Percentiles rank a stretch among this genome's conserved stretches.
These are phyloP conservation scores for Ascochyta koolunga DNA, from an alignment of 2,329 filamentous ascomycete genomes.

Conservation along the genomic window DNA sequence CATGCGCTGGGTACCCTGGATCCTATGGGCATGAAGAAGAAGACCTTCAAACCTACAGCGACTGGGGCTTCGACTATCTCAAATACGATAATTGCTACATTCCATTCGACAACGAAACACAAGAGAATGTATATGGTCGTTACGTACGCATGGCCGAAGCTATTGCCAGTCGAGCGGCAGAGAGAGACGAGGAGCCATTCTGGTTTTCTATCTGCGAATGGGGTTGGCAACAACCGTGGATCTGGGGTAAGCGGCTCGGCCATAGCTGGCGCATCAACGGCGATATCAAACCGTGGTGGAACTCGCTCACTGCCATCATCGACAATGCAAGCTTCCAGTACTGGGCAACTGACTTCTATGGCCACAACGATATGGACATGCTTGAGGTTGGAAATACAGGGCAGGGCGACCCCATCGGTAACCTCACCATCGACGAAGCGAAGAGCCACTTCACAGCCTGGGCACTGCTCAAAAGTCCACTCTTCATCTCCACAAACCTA, in stretches of 20 bases:
- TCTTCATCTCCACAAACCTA: conserved; percentile 51
- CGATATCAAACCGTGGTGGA: conserved; percentile 33
- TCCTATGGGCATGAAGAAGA: conserved; percentile 54
- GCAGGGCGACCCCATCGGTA: conserved; percentile 33
- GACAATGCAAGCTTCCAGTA: conserved; percentile 29
- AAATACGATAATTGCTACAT: conserved; percentile 44
- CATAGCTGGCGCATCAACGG: conserved; percentile 36
- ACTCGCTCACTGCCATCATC: conserved; percentile 29
- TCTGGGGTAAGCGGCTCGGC: conserved; percentile 35
- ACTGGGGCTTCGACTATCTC: conserved; percentile 37
- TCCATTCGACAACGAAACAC: conserved; percentile 38
- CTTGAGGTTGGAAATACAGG: conserved; percentile 44
- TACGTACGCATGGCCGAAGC: conserved; percentile 50
- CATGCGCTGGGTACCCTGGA: conserved; percentile 63
- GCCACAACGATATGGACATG: conserved; percentile 50
- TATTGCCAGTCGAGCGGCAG: conserved; percentile 37
- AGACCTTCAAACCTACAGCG: conserved; percentile 62
- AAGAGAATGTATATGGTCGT: conserved; percentile 33
- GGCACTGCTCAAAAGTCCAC: conserved; percentile 49
- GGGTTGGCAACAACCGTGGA: conserved; percentile 31
- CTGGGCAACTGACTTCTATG: conserved; percentile 44
- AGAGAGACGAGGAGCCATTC: conserved; percentile 32
- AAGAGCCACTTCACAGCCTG: conserved; percentile 47
- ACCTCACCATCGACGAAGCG: conserved; percentile 37
- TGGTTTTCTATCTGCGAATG: conserved; percentile 40